Evolutionary conservation across 108 stramenopile species (phyloP).

Genomic region (Nannochloropsis gaditana): DNA sequence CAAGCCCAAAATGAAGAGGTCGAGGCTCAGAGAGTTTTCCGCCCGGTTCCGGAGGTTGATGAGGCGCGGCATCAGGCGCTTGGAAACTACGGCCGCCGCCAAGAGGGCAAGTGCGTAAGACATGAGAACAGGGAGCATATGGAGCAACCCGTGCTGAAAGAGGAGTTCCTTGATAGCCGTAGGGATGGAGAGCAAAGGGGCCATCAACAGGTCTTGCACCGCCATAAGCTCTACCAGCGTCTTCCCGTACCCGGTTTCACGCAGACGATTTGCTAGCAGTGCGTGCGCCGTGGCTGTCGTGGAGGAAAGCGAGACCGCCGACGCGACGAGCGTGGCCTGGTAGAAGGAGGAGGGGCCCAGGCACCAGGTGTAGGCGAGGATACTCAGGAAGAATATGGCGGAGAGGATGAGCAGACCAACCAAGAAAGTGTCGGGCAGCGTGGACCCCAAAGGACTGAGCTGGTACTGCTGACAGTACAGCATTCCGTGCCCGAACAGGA

Average conservation of each 20-base stretch:
- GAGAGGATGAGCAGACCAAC: background rate
- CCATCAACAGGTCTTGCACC: conserved; percentile 8
- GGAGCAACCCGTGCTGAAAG: background rate
- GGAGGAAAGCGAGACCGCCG: background rate
- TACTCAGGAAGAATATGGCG: background rate
- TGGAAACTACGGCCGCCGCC: background rate
- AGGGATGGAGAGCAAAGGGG: conserved; percentile 7
- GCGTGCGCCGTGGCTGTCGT: background rate
- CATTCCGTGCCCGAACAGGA: conserved; percentile 46
- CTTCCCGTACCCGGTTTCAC: background rate
- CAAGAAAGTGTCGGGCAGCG: background rate
- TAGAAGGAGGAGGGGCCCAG: background rate
- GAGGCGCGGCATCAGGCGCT: background rate
- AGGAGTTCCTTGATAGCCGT: background rate
- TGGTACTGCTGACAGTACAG: conserved; percentile 24
- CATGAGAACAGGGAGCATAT: background rate
- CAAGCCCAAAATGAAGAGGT: background rate
- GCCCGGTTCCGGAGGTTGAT: background rate
- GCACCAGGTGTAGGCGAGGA: background rate
- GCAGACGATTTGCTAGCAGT: background rate
- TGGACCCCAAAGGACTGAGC: background rate
- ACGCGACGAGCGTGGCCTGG: conserved; percentile 5
- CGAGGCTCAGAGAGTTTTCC: conserved; percentile 7
- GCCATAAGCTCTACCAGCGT: conserved; percentile 16
- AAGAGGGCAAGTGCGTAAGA: background rate